Evolutionary conservation across 768 basidiomycete genomes (phyloP).

Genomic region (Pisolithus marmoratus): DNA sequence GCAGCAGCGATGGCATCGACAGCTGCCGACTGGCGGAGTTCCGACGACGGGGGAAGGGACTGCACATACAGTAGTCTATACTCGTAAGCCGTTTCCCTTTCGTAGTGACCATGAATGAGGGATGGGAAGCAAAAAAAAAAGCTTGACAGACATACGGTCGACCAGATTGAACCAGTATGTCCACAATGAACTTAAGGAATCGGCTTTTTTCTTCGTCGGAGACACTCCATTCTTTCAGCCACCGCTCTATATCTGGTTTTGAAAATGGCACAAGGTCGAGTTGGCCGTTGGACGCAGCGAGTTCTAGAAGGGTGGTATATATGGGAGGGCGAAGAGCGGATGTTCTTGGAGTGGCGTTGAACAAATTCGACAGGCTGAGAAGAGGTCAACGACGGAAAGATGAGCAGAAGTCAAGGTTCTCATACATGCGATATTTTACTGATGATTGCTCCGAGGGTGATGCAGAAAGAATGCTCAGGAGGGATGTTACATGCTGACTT

Average conservation of each 20-base stretch:
- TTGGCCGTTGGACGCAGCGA: slow-evolving; percentile 57
- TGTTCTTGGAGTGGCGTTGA: slow-evolving; percentile 66
- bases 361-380: slow-evolving; percentile 70
- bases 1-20: slow-evolving; percentile 58
- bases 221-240: slow-evolving; percentile 74
- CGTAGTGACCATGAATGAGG: neutral
- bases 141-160: slow-evolving; percentile 47
- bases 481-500: slow-evolving; percentile 41
- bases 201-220: slow-evolving; percentile 53
- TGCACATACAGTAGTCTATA: slow-evolving; percentile 59
- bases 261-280: slow-evolving; percentile 56
- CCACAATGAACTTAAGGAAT: slow-evolving; percentile 61
- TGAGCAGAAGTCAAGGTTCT: neutral
- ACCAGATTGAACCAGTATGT: slow-evolving; percentile 50
- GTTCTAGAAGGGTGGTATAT: slow-evolving; percentile 54
- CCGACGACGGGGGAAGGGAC: slow-evolving; percentile 51
- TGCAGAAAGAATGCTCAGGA: slow-evolving; percentile 52
- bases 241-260: slow-evolving; percentile 60
- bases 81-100: slow-evolving; percentile 56
- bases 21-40: slow-evolving; percentile 48
- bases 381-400: slow-evolving; percentile 4
- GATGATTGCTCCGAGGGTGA: slow-evolving; percentile 47
- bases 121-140: neutral
- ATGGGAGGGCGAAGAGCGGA: slow-evolving; percentile 62
- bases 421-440: slow-evolving; percentile 72